phyloP scores from a whole-genome alignment of 805 yeast species.

The Spathaspora hagerdaliae region DNA sequence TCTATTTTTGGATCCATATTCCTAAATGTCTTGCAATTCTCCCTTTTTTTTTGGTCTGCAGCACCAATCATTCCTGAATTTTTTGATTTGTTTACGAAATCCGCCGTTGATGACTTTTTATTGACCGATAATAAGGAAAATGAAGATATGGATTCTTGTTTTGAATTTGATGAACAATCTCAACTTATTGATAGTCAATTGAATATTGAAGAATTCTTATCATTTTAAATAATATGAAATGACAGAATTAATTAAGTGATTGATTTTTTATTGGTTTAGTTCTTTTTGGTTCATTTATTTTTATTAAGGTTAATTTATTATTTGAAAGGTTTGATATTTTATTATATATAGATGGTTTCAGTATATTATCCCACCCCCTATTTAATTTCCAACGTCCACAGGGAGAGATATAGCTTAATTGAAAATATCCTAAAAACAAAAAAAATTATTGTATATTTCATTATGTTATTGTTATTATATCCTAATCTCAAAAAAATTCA shows the following conservation, averaged over 20 bases:
- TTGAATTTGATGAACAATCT: not conserved
- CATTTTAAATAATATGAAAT: slow-evolving; percentile 13
- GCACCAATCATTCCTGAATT: slow-evolving; percentile 36
- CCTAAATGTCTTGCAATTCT: not conserved
- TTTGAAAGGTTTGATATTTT: not conserved
- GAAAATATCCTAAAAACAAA: no score
- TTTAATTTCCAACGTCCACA: no score
- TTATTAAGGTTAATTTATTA: not conserved
- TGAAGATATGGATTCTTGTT: not conserved
- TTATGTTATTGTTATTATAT: no score
- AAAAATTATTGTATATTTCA: no score
- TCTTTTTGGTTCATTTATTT: not conserved
- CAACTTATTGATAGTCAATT: slow-evolving; percentile 13
- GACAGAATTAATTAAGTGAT: not conserved
- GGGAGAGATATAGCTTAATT: no score
- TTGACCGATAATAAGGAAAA: not conserved
- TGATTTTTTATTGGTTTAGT: not conserved
- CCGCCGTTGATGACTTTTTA: slow-evolving; percentile 3
- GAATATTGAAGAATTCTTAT: slow-evolving; percentile 29
- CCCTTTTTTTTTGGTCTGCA: slow-evolving; percentile 28
- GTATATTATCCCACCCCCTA: no score
- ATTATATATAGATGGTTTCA: no score
- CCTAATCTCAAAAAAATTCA: not conserved
- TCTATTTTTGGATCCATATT: not conserved
- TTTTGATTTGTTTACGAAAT: slow-evolving; percentile 14